A percentile compares a stretch with the other conserved stretches of the same genome.
Evolutionary conservation across 331 rosid genomes (phyloP).

Genomic region (Quercus lobata): DNA sequence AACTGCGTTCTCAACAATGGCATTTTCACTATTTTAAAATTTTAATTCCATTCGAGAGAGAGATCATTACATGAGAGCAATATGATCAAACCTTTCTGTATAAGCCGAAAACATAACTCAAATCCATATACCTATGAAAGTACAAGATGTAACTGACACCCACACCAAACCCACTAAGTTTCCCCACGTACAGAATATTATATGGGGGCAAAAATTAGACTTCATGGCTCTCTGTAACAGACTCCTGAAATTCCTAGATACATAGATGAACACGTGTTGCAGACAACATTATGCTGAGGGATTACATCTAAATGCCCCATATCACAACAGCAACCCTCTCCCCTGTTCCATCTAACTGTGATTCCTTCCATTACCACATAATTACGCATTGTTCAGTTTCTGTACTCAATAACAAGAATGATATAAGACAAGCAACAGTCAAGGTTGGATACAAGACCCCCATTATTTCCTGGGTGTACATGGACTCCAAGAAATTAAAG

Average conservation of each 20-base stretch:
- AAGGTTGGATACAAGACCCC: slow-evolving; percentile 31
- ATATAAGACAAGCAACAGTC: slow-evolving; percentile 40
- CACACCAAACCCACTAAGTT: slow-evolving; percentile 52
- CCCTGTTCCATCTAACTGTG: slow-evolving; percentile 15
- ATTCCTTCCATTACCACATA: slow-evolving; percentile 29
- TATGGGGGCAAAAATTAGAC: slow-evolving; percentile 55
- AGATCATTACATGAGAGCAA: not conserved
- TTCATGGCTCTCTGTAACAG: slow-evolving; percentile 34
- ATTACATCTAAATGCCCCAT: slow-evolving; percentile 48
- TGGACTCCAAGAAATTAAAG: slow-evolving; percentile 35
- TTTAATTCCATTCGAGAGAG: not conserved
- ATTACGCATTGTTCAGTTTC: slow-evolving; percentile 19
- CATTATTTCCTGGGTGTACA: slow-evolving; percentile 24
- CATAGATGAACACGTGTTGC: slow-evolving; percentile 40
- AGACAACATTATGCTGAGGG: slow-evolving; percentile 31
- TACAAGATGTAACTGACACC: slow-evolving; percentile 42
- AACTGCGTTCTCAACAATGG: too few species aligned
- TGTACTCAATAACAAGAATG: slow-evolving; percentile 42
- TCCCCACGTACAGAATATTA: slow-evolving; percentile 33
- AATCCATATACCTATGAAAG: slow-evolving; percentile 48
- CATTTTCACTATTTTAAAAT: not conserved
- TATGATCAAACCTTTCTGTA: slow-evolving; percentile 35
- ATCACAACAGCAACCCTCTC: slow-evolving; percentile 22
- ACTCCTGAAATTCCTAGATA: slow-evolving; percentile 43
- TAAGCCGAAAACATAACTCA: slow-evolving; percentile 58